A percentile compares a stretch with the other conserved stretches of the same genome.
These are phyloP conservation scores for Erodium trifolium DNA, from an alignment of 441 rosid genomes.

Conservation along the genomic window DNA sequence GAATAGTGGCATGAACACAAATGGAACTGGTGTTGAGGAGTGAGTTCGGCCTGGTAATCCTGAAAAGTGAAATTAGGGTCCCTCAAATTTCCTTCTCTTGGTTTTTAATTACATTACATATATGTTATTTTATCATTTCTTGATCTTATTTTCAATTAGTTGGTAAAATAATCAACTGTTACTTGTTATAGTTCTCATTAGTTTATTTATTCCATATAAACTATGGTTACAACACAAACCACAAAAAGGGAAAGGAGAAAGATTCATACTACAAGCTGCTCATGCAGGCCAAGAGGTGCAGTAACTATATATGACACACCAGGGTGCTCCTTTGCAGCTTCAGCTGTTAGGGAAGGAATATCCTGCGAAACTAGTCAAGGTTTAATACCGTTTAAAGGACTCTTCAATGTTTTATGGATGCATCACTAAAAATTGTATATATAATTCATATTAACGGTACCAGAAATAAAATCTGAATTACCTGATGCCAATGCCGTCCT, in stretches of 20 bases:
- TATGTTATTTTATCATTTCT: too few relatives aligned
- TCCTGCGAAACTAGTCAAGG: slow-evolving; percentile 38
- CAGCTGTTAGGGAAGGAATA: slow-evolving; percentile 74
- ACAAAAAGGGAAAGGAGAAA: slow-evolving; percentile 2
- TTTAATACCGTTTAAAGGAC: slow-evolving; percentile 5
- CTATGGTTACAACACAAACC: background rate
- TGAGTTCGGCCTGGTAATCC: too few relatives aligned
- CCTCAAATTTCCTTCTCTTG: too few relatives aligned
- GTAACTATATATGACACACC: slow-evolving; percentile 59
- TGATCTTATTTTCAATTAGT: too few relatives aligned
- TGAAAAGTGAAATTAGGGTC: too few relatives aligned
- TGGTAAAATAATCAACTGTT: too few relatives aligned
- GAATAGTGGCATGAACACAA: too few relatives aligned
- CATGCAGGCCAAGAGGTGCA: slow-evolving; percentile 86
- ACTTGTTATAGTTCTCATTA: too few relatives aligned
- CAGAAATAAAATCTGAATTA: slow-evolving; percentile 20
- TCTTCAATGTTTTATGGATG: slow-evolving; percentile 10
- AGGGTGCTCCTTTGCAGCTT: slow-evolving; percentile 81
- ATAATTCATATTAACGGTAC: background rate
- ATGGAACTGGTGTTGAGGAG: too few relatives aligned
- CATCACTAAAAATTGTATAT: background rate
- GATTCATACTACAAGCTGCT: slow-evolving; percentile 64
- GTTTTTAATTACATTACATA: too few relatives aligned
- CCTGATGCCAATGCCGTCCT: slow-evolving; percentile 92
- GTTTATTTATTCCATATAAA: background rate